Base-by-base conservation (phyloP, 1,284 basidiomycete genomes). In the Apiotrichum mycotoxinovorans region DNA sequence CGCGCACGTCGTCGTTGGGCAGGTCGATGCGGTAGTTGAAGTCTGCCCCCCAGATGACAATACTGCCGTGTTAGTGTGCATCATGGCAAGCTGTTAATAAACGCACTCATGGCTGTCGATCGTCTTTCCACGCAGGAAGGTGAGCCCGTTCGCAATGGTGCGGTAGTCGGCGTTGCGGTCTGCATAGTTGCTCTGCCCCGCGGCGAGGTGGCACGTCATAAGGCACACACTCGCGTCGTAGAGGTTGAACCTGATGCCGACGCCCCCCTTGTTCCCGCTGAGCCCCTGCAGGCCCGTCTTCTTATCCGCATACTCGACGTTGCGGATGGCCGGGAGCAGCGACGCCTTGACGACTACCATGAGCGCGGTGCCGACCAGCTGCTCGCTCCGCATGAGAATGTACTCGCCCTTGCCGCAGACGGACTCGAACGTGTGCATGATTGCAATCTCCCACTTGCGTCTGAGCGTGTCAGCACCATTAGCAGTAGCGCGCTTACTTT, bases 281-380 rank as follows among this genome's bases (percentile, higher is more conserved):
- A 98, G 92, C 17, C 96, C 96, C 55, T 91, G 85, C 38, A 98
- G 80, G 22, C 96, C 96, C 4, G 96, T 98, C 90, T 98, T 99
- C 66, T 91, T 87, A 30, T 88, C 88, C 5, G 92, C 82, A 3
- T 87, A 92, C 77, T 98, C 96, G 10, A 98, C 91, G 58, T 89
- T 88, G 45, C 91, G 84, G 51, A 98, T 89, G 34, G 88, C 82
- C 22, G 84, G 80, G 1, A 88, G 85, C 44, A 98, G 71, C 48
- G 86, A 84, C 18, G 84, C 79, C 75, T 89, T 90, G 49, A 93
- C 88, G 34, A 97, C 79, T 4, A 98, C 81, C 51, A 98, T 81
- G 50, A 98, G 80, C 2, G 92, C 92, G 1, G 94, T 96, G 51
- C 96, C 96, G 57, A 98, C 96, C 38, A 98, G 83, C 87, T 94